Conservation (phyloP, 2,329 filamentous ascomycete genomes). For the Alternaria incomplexa region DNA sequence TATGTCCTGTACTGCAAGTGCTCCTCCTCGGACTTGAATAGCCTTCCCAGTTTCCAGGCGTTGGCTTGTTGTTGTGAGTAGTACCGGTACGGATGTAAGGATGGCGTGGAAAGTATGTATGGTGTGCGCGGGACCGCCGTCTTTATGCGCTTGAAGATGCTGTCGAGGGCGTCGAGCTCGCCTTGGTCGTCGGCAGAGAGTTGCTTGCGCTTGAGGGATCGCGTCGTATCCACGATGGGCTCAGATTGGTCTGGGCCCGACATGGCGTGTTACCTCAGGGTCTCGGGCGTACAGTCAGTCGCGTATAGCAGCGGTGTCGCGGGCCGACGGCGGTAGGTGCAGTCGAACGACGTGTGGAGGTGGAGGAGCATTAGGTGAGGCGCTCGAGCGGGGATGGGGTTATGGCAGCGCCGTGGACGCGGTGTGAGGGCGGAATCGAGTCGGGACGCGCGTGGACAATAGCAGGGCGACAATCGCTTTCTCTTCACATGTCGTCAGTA, state of each 20-base stretch:
- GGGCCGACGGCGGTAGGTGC: constrained; percentile 8
- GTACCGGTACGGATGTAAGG: constrained; percentile 53
- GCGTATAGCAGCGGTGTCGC: constrained; percentile 7
- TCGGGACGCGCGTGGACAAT: background rate
- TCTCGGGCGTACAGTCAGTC: background rate
- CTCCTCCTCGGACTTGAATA: constrained; percentile 63
- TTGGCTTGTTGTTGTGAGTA: constrained; percentile 49
- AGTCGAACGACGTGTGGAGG: constrained; percentile 13
- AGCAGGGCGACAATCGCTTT: constrained; percentile 1
- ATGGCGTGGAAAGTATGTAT: constrained; percentile 57
- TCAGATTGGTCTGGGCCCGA: constrained; percentile 36
- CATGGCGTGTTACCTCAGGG: constrained; percentile 32
- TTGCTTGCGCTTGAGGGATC: constrained; percentile 33
- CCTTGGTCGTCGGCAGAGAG: constrained; percentile 39
- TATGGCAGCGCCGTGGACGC: background rate
- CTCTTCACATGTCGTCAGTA: constrained; percentile 10
- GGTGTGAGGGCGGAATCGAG: background rate
- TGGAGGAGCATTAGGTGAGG: constrained; percentile 25
- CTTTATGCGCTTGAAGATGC: constrained; percentile 52
- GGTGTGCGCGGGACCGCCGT: constrained; percentile 50
- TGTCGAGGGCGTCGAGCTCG: constrained; percentile 50
- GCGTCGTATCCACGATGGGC: constrained; percentile 32
- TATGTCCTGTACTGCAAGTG: constrained; percentile 69
- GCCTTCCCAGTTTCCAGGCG: constrained; percentile 55
- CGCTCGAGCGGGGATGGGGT: constrained; percentile 5